phyloP scores from a whole-genome alignment of 768 basidiomycete genomes.

The Pholiota molesta region DNA sequence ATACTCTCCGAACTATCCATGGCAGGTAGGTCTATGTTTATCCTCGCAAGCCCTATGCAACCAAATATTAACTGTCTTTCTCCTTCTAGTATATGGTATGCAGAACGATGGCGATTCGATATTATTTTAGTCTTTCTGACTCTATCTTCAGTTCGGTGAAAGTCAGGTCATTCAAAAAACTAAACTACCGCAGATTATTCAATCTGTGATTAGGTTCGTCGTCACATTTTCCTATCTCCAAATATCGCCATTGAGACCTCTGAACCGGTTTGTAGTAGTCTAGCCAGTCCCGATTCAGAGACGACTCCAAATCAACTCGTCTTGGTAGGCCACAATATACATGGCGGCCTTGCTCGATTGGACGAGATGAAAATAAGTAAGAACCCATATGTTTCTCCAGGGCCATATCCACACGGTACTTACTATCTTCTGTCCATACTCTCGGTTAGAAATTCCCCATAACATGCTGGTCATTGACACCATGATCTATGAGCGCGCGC shows the following conservation, averaged over 20 bases:
- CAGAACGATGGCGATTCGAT: conserved; percentile 6
- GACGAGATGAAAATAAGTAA: conserved; percentile 83
- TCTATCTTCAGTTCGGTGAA: conserved; percentile 66
- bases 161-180: conserved; percentile 68
- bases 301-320: conserved; percentile 70
- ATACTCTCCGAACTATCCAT: conserved; percentile 63
- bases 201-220: conserved; percentile 69
- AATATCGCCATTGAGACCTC: conserved; percentile 3
- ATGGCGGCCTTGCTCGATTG: conserved; percentile 58
- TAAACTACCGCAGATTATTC: conserved; percentile 73
- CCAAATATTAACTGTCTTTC: conserved; percentile 13
- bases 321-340: conserved; percentile 64
- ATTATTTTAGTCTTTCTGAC: conserved; percentile 15
- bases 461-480: conserved; percentile 75
- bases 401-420: conserved; percentile 9
- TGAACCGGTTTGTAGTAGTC: conserved; percentile 51
- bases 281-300: conserved; percentile 78
- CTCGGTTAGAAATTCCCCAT: conserved; percentile 62
- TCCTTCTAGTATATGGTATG: conserved; percentile 64
- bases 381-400: conserved; percentile 27
- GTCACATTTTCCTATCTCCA: not conserved
- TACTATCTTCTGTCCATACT: not conserved
- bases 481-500: conserved; percentile 59
- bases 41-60: conserved; percentile 5
- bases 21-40: conserved; percentile 58